Conservation (phyloP, 2,329 filamentous ascomycete species). For the Colletotrichum sp. region DNA sequence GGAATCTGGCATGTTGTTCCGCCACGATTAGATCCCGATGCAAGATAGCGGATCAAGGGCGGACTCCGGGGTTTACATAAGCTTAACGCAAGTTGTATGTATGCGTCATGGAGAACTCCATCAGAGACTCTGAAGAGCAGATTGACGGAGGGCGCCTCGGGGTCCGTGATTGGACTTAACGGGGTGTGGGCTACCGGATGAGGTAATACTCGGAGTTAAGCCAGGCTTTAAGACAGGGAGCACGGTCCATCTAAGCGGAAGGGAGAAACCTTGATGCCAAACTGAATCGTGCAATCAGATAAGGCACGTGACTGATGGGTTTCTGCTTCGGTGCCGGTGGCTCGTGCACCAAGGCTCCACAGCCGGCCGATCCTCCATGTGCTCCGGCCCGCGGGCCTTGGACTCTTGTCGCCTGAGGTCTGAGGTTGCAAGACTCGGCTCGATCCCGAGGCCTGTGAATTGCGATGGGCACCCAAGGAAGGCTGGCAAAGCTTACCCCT, state of each 20-base stretch:
- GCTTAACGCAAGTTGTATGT: neutral
- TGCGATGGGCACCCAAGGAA: neutral
- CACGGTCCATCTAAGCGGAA: neutral
- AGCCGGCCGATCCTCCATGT: neutral
- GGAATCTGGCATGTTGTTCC: neutral
- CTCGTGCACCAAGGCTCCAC: neutral
- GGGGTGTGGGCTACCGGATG: neutral
- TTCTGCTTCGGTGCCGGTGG: neutral
- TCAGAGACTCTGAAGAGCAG: neutral
- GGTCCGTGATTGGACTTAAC: neutral
- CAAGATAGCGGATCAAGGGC: neutral
- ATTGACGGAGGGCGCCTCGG: neutral
- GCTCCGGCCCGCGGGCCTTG: neutral
- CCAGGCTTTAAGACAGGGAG: neutral
- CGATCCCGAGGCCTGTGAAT: neutral
- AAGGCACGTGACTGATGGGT: neutral
- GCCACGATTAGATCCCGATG: neutral
- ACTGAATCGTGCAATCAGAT: neutral
- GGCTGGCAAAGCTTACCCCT: constrained; percentile 1
- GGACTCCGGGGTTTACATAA: neutral
- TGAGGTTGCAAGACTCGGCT: neutral
- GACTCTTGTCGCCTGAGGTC: neutral
- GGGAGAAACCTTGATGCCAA: neutral
- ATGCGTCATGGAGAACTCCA: neutral
- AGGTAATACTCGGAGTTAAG: neutral